Base-by-base conservation (phyloP, 2,329 filamentous ascomycete genomes). In the Fragosphaeria purpurea region DNA sequence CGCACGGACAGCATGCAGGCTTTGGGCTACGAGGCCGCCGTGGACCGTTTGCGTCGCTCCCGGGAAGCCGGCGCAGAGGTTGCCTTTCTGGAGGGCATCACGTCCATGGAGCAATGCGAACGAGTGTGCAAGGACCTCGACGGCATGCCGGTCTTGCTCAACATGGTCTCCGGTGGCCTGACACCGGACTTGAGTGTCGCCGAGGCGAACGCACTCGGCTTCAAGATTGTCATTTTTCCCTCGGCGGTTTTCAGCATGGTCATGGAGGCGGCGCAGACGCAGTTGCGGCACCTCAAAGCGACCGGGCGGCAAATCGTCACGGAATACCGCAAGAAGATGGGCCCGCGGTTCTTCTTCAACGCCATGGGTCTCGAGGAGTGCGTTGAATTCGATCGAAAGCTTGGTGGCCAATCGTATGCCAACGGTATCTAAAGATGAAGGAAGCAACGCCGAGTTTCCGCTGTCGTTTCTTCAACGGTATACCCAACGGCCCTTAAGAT, bases 1-100 rank as follows among this genome's bases (percentile, higher is more conserved):
- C 70, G 81, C 9, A 84, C 80, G 0, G 81, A 85, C 57, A 76
- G 80, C 1, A 63, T 81, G 4, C 77, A 80, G 53, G 65, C 68
- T 0, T 66, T 71, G 6, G 80, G 79, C 0, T 83, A 76, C 55
- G 76, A 78, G 9, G 77, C 76, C 56, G 74, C 77, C 2, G 61
- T 82, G 7, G 56, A 57, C 2, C 64, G 80, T 1, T 62, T 84
- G 31, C 65, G 65, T 51, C 67, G 64, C 1, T 80, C 80, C 0
- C 64, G 72, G 1, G 68, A 69, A 2, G 72, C 71, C 10, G 79
- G 80, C 22, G 80, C 79, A 1, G 80, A 84, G 56, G 75, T 76
- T 1, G 74, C 71, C 0, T 76, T 84, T 52, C 70, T 83, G 4
- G 81, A 84, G 57, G 81, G 78, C 5, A 69, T 82, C 51, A 68